These are phyloP conservation scores for Chlorella sp. DNA, from an alignment of 139 green algal species.

Conservation along the genomic window DNA sequence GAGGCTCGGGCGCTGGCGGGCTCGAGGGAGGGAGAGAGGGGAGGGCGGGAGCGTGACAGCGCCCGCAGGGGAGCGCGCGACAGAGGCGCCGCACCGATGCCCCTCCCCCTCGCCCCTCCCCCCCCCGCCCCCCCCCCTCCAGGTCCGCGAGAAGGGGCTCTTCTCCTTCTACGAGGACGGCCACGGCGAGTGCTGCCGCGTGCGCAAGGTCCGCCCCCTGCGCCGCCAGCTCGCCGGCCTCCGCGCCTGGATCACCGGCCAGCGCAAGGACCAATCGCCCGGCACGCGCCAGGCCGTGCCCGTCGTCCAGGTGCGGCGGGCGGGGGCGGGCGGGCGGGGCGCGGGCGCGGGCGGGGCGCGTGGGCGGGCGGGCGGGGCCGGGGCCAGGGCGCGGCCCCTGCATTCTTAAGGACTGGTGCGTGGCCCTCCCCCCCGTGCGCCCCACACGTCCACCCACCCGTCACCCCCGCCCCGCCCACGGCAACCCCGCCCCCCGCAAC, in stretches of 20 bases:
- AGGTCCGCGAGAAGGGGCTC: constrained; percentile 96
- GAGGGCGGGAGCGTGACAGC: too few species aligned
- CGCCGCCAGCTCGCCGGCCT: constrained; percentile 85
- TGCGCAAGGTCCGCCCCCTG: constrained; percentile 93
- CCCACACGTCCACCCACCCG: too few species aligned
- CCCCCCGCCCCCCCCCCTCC: background rate
- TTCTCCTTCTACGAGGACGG: constrained; percentile 99
- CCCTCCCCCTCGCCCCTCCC: background rate
- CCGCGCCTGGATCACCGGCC: constrained; percentile 97
- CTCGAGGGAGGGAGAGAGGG: too few species aligned
- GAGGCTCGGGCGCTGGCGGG: background rate
- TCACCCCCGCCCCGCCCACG: too few species aligned
- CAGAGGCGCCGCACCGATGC: too few species aligned
- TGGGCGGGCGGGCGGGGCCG: too few species aligned
- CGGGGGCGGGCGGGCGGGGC: too few species aligned
- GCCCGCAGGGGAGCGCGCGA: too few species aligned
- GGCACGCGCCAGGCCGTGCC: constrained; percentile 89
- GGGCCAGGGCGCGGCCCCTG: too few species aligned
- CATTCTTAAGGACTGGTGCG: too few species aligned
- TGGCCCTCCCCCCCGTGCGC: too few species aligned
- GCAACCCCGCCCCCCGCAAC: background rate
- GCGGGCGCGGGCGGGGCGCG: too few species aligned
- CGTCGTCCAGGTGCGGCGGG: constrained; percentile 60
- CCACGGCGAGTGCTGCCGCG: constrained; percentile 95
- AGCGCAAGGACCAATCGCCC: constrained; percentile 97